Evolutionary conservation across 179 eudicot species (phyloP).

Genomic region (Actinidia arguta): DNA sequence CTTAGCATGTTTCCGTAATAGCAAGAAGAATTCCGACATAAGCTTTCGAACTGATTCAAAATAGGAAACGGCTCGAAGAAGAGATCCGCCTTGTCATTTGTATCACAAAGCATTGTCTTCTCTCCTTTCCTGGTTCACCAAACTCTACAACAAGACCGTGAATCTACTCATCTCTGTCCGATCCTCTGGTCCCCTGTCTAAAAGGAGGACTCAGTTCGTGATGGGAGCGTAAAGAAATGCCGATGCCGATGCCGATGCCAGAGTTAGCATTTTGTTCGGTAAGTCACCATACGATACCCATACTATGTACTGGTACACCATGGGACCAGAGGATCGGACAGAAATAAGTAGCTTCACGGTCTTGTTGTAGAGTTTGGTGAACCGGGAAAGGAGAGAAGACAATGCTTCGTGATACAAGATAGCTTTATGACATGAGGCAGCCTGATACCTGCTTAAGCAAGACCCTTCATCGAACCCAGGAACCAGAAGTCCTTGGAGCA

Average conservation of each 20-base stretch:
- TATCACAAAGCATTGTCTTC: conserved; percentile 64
- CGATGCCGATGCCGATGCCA: conserved; percentile 81
- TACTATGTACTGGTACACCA: conserved; percentile 80
- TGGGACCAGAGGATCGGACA: conserved; percentile 39
- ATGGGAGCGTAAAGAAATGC: conserved; percentile 90
- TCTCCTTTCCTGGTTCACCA: conserved; percentile 73
- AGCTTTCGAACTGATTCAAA: no score
- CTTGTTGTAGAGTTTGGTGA: conserved; percentile 68
- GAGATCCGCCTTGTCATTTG: conserved; percentile 66
- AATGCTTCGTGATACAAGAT: conserved; percentile 61
- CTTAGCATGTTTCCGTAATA: conserved; percentile 73
- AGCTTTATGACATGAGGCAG: conserved; percentile 57
- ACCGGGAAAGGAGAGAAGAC: conserved; percentile 64
- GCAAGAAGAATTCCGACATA: conserved; percentile 45
- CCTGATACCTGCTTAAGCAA: conserved; percentile 80
- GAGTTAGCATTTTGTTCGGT: conserved; percentile 83
- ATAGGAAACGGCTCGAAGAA: conserved; percentile 99
- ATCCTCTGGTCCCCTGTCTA: conserved; percentile 76
- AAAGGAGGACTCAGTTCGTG: conserved; percentile 78
- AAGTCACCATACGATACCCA: conserved; percentile 89
- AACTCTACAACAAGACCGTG: conserved; percentile 62
- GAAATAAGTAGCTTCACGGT: conserved; percentile 60
- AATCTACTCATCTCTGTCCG: conserved; percentile 57
- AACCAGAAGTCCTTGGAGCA: conserved; percentile 69
- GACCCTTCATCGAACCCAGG: conserved; percentile 60